phyloP scores from a whole-genome alignment of 208 protist genomes.

The Trypanosoma cruzi region DNA sequence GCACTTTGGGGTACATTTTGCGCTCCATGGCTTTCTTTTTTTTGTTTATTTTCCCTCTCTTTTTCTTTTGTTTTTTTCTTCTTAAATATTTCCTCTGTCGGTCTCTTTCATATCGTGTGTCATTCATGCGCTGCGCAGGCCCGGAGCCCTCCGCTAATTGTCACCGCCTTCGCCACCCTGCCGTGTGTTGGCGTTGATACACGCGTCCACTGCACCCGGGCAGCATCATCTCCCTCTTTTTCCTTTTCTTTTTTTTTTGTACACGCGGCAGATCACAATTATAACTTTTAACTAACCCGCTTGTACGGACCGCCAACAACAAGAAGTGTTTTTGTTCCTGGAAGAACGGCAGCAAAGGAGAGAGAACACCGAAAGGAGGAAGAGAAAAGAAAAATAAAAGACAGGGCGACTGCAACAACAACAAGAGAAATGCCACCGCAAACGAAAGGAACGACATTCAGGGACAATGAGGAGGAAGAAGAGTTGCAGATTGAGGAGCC shows the following conservation, averaged over 20 bases:
- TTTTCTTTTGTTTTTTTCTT: constrained; percentile 17
- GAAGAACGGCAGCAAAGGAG: background rate
- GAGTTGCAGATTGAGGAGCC: constrained; percentile 38
- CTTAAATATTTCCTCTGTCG: background rate
- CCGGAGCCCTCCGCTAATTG: background rate
- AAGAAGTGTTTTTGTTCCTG: background rate
- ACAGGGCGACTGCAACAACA: background rate
- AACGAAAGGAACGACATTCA: background rate
- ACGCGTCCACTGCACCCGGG: background rate
- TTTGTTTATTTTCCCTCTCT: constrained; percentile 24
- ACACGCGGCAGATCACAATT: background rate
- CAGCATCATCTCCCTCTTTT: background rate
- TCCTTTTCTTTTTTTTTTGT: background rate
- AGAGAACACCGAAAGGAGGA: background rate
- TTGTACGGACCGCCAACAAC: background rate
- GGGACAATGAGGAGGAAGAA: constrained; percentile 37
- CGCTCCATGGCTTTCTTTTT: background rate
- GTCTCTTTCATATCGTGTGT: background rate
- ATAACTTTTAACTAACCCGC: background rate
- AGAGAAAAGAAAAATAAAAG: background rate
- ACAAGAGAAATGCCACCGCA: background rate
- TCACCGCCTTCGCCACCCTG: background rate
- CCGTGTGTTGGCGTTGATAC: too few relatives aligned
- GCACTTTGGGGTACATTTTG: background rate
- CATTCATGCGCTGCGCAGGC: background rate